Percentiles rank a stretch among this genome's conserved stretches.
These are phyloP conservation scores for Talaromyces funiculosus DNA, from an alignment of 2,329 filamentous ascomycete species.

Conservation along the genomic window DNA sequence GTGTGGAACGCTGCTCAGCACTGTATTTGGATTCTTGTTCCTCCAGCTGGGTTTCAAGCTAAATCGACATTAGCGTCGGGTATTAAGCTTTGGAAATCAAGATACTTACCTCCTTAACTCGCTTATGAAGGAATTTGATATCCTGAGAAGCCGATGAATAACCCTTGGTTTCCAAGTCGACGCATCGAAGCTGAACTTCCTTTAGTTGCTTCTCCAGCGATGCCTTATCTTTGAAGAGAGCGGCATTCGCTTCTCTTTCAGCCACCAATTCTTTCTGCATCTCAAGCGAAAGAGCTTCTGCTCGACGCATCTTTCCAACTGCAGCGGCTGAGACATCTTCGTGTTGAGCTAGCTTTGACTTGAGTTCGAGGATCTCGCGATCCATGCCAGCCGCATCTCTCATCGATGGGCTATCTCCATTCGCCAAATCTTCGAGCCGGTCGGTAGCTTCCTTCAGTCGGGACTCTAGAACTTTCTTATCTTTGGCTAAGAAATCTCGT, in stretches of 20 bases:
- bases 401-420: conserved; percentile 78
- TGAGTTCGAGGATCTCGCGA: conserved; percentile 82
- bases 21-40: conserved; percentile 71
- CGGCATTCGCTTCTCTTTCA: conserved; percentile 75
- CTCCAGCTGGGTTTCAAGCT: conserved; percentile 87
- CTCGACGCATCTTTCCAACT: conserved; percentile 93
- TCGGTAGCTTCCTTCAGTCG: conserved; percentile 81
- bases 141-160: conserved; percentile 93
- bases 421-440: conserved; percentile 79
- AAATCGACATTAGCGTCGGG: conserved; percentile 21
- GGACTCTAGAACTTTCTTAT: conserved; percentile 84
- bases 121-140: conserved; percentile 87
- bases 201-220: conserved; percentile 82
- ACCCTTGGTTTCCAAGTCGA: conserved; percentile 94
- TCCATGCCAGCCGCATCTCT: conserved; percentile 85
- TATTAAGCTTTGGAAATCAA: conserved; percentile 13
- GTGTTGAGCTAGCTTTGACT: conserved; percentile 81
- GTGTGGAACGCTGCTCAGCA: conserved; percentile 77
- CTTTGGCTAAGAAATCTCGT: conserved; percentile 74
- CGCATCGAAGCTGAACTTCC: conserved; percentile 80
- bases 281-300: conserved; percentile 79
- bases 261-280: conserved; percentile 86
- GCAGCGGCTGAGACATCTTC: conserved; percentile 88
- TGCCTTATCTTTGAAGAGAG: conserved; percentile 85
- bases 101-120: conserved; percentile 80